Percentiles rank a stretch among this genome's conserved stretches.
Evolutionary conservation across 2,329 filamentous ascomycete species (phyloP).

Genomic region (Orbilia javanica): DNA sequence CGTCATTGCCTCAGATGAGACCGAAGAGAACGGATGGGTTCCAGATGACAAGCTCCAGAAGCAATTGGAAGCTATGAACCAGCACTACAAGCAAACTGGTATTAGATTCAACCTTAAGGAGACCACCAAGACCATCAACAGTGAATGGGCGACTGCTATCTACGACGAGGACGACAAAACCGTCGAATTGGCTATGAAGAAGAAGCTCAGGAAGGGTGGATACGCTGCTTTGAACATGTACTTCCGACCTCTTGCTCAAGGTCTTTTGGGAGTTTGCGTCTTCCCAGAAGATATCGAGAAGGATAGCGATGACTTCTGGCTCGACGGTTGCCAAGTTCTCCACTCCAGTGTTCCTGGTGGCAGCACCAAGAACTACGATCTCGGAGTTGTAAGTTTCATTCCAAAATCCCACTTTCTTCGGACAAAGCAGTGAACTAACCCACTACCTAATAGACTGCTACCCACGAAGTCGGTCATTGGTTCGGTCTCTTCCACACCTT

Average conservation of each 20-base stretch:
- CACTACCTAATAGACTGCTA: conserved; percentile 62
- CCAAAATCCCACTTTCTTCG: not conserved
- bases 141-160: conserved; percentile 65
- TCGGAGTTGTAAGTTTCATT: conserved; percentile 62
- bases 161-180: conserved; percentile 61
- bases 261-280: conserved; percentile 62
- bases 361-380: conserved; percentile 63
- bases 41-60: conserved; percentile 64
- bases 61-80: conserved; percentile 68
- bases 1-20: conserved; percentile 63
- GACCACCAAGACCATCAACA: conserved; percentile 68
- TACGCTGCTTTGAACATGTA: conserved; percentile 65
- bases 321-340: conserved; percentile 66
- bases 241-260: conserved; percentile 61
- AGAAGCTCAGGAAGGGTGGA: conserved; percentile 67
- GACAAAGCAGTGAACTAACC: conserved; percentile 17
- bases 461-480: conserved; percentile 70
- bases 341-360: conserved; percentile 66
- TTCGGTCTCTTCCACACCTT: conserved; percentile 69
- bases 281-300: conserved; percentile 60
- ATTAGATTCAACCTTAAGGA: conserved; percentile 67
- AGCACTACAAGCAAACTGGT: conserved; percentile 66
- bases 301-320: conserved; percentile 64
- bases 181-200: conserved; percentile 67
- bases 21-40: conserved; percentile 58